phyloP scores from a whole-genome alignment of 2,329 filamentous ascomycete species.

The Volutella citrinella region DNA sequence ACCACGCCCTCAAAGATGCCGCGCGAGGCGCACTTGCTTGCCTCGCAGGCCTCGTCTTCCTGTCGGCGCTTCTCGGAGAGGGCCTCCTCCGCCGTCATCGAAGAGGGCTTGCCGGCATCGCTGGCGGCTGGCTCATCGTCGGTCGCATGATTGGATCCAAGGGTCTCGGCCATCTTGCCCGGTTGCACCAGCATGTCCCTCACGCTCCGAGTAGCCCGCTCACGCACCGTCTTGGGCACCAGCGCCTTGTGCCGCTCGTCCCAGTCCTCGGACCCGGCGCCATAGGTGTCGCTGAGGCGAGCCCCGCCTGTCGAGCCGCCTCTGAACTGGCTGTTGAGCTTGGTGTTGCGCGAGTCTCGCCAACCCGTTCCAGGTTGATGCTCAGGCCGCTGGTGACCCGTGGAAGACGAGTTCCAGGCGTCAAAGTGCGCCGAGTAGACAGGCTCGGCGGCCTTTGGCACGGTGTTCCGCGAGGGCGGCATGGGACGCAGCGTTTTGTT shows the following conservation, averaged over 20 bases:
- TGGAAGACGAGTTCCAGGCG: slow-evolving; percentile 70
- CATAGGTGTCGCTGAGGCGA: slow-evolving; percentile 62
- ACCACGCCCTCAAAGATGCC: slow-evolving; percentile 68
- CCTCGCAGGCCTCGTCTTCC: slow-evolving; percentile 49
- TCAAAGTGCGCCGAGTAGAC: slow-evolving; percentile 51
- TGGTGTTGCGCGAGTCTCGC: slow-evolving; percentile 66
- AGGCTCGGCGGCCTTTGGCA: slow-evolving; percentile 38
- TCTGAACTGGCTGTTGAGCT: slow-evolving; percentile 68
- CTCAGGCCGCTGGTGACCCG: slow-evolving; percentile 77
- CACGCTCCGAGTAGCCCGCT: slow-evolving; percentile 43
- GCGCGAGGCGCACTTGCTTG: slow-evolving; percentile 21
- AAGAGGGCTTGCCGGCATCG: neutral
- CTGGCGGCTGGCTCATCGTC: neutral
- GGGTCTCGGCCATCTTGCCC: slow-evolving; percentile 37
- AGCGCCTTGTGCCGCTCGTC: slow-evolving; percentile 43
- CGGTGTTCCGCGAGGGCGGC: no score
- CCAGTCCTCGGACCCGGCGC: slow-evolving; percentile 58
- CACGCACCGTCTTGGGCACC: slow-evolving; percentile 40
- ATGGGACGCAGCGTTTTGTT: no score
- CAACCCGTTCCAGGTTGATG: slow-evolving; percentile 62
- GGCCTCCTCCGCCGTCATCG: slow-evolving; percentile 20
- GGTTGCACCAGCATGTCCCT: slow-evolving; percentile 52
- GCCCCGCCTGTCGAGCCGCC: slow-evolving; percentile 54
- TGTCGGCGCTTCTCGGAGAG: slow-evolving; percentile 32
- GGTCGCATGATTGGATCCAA: neutral